Conservation (phyloP, 768 basidiomycete species). For the Suillus americanus region DNA sequence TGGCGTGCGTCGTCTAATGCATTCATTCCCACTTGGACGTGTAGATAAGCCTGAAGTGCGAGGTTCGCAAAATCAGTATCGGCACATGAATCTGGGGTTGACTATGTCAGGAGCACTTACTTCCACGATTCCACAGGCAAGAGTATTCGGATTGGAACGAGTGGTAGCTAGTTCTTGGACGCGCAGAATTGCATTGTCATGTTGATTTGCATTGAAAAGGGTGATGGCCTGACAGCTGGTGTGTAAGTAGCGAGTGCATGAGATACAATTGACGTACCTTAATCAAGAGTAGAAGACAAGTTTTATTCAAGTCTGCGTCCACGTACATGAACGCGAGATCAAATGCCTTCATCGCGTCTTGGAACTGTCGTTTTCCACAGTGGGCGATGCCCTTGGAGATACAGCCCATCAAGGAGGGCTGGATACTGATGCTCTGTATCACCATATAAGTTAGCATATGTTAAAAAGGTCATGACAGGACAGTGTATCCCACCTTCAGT, state of each 20-base stretch:
- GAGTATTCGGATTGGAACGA: neutral
- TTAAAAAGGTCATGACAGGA: neutral
- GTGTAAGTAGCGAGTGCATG: neutral
- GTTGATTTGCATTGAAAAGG: neutral
- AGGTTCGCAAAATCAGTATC: too few species aligned
- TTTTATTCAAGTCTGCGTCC: neutral
- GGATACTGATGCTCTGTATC: neutral
- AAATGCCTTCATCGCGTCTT: neutral
- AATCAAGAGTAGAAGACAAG: neutral
- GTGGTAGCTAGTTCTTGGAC: neutral
- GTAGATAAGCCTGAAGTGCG: too few species aligned
- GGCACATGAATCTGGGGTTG: too few species aligned
- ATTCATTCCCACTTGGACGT: too few species aligned
- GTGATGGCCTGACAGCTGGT: neutral
- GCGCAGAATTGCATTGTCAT: neutral
- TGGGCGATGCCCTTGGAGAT: neutral
- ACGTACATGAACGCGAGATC: neutral
- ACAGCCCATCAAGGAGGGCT: neutral
- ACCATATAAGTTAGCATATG: neutral
- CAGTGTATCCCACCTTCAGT: neutral
- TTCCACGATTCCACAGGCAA: too few species aligned
- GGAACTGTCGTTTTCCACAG: neutral
- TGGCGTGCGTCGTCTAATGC: too few species aligned
- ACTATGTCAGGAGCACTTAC: too few species aligned
- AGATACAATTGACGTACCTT: neutral